A percentile compares a stretch with the other conserved stretches of the same genome.
Conservation (phyloP, 2,329 filamentous ascomycete species). For the Ceratocystis destructans region DNA sequence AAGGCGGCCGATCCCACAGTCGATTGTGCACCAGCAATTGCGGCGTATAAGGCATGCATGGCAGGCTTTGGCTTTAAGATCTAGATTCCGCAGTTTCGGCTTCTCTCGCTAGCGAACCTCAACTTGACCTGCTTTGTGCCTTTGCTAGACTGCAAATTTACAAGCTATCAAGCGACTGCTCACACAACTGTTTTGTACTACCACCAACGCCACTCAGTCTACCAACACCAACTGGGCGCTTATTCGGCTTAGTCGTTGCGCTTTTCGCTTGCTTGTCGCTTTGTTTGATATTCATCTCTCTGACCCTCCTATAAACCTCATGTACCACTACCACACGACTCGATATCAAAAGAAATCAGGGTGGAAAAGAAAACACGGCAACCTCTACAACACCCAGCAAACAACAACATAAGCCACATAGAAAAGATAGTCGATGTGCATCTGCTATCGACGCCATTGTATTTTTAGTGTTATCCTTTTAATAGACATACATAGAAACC, state of each 20-base stretch:
- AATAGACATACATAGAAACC: background rate
- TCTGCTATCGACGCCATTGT: background rate
- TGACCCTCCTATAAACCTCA: background rate
- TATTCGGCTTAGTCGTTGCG: background rate
- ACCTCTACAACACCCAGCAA: background rate
- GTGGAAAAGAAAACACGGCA: no score
- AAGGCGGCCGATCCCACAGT: conserved; percentile 65
- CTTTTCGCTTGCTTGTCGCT: background rate
- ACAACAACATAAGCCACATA: background rate
- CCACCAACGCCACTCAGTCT: background rate
- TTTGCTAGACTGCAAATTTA: no score
- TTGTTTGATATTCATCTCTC: background rate
- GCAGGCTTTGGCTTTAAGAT: conserved; percentile 77
- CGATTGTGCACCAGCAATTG: conserved; percentile 71
- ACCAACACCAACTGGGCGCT: background rate
- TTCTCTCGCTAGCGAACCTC: no score
- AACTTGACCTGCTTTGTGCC: background rate
- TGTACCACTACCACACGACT: background rate
- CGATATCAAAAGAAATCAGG: background rate
- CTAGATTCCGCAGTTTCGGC: conserved; percentile 24
- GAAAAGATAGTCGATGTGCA: background rate
- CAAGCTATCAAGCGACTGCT: background rate
- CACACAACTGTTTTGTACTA: background rate
- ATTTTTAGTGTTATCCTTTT: conserved; percentile 1
- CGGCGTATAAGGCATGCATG: conserved; percentile 87